phyloP scores from a whole-genome alignment of 805 yeast species.

The Saccharomyces mikatae region DNA sequence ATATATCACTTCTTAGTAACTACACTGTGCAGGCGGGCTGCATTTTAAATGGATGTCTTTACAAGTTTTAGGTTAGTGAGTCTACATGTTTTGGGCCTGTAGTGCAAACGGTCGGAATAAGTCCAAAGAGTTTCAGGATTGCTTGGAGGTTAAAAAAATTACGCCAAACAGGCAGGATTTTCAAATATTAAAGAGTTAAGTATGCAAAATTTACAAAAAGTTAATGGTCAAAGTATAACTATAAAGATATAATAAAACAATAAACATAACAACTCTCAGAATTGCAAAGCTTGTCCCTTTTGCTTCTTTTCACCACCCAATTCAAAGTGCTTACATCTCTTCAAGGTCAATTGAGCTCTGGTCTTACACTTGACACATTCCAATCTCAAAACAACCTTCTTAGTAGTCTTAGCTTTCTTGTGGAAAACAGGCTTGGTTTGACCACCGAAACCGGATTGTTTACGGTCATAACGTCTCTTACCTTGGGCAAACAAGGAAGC shows the following conservation, averaged over 20 bases:
- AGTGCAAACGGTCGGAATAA: background rate
- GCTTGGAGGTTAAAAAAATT: background rate
- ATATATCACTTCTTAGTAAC: background rate
- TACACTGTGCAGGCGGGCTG: background rate
- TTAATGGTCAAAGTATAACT: background rate
- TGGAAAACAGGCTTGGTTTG: slow-evolving; percentile 99
- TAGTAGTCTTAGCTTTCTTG: slow-evolving; percentile 99
- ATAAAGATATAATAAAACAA: slow-evolving; percentile 1
- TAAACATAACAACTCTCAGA: slow-evolving; percentile 45
- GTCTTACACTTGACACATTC: slow-evolving; percentile 99
- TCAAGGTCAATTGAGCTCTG: slow-evolving; percentile 93
- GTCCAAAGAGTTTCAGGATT: background rate
- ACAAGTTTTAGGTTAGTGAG: background rate
- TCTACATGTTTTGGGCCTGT: background rate
- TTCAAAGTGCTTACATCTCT: slow-evolving; percentile 99
- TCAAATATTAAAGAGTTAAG: background rate
- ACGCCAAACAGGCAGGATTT: background rate
- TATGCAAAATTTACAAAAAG: background rate
- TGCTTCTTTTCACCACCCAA: slow-evolving; percentile 99
- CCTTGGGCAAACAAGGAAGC: slow-evolving; percentile 99
- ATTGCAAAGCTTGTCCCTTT: slow-evolving; percentile 99
- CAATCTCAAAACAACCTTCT: slow-evolving; percentile 98
- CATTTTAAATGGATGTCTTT: background rate
- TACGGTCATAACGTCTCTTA: slow-evolving; percentile 99
- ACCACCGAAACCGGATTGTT: slow-evolving; percentile 99